phyloP scores from a whole-genome alignment of 257 asterid genomes.

The Rehmannia glutinosa region DNA sequence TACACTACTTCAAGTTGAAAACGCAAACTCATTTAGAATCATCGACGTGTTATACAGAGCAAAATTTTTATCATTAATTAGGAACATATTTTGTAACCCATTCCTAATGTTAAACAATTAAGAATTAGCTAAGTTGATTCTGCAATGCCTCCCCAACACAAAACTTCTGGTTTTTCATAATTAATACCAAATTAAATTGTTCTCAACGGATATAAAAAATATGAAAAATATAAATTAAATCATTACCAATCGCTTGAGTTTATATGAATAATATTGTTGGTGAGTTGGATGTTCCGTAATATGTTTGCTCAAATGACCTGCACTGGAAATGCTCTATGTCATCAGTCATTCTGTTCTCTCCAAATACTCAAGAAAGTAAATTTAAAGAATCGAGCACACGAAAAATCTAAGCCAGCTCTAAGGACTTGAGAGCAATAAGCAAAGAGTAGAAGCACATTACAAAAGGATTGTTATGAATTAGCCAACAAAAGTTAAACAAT shows the following conservation, averaged over 20 bases:
- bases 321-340: slow-evolving; percentile 42
- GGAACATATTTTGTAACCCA: no score
- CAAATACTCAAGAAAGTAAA: not conserved
- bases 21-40: no score
- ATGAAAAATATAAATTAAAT: not conserved
- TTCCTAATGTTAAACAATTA: no score
- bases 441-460: not conserved
- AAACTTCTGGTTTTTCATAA: not conserved
- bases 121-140: not conserved
- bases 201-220: not conserved
- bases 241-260: slow-evolving; percentile 71
- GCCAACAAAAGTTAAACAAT: not conserved
- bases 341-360: slow-evolving; percentile 19
- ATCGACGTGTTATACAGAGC: no score
- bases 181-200: not conserved
- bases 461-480: not conserved
- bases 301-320: slow-evolving; percentile 79
- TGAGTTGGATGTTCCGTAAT: slow-evolving; percentile 54
- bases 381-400: not conserved
- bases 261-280: slow-evolving; percentile 63
- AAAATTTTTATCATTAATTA: no score
- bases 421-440: not conserved
- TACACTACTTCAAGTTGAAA: no score
- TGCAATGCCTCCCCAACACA: not conserved
- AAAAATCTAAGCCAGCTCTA: slow-evolving; percentile 1